A percentile compares a stretch with the other conserved stretches of the same genome.
Conservation (phyloP, 1,284 basidiomycete genomes). For the Inonotus hispidus region DNA sequence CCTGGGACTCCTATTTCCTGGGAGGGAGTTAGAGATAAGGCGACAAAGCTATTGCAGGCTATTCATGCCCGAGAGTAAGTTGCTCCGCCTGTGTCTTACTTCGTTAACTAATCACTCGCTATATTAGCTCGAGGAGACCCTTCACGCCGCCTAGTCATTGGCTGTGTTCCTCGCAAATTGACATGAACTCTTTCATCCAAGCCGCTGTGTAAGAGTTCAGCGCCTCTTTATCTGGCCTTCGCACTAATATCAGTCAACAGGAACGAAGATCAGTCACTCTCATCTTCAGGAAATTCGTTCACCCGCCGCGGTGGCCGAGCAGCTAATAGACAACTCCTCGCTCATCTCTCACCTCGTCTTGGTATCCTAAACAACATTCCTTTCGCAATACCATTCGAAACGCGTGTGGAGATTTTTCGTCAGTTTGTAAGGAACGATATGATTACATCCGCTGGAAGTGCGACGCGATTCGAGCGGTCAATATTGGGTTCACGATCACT, state of each 20-base stretch:
- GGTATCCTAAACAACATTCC: conserved; percentile 95
- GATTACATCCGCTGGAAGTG: conserved; percentile 20
- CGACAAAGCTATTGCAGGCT: conserved; percentile 72
- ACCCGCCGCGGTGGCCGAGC: conserved; percentile 28
- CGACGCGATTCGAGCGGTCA: not conserved
- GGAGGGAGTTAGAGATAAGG: conserved; percentile 61
- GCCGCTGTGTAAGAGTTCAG: conserved; percentile 68
- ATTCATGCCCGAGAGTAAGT: conserved; percentile 85
- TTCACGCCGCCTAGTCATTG: conserved; percentile 84
- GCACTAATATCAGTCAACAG: conserved; percentile 27
- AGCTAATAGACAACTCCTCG: conserved; percentile 64
- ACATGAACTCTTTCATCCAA: conserved; percentile 84
- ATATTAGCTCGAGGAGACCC: conserved; percentile 64
- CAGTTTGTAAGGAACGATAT: conserved; percentile 71
- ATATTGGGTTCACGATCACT: conserved; percentile 31
- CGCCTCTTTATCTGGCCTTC: not conserved
- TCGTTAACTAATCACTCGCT: not conserved
- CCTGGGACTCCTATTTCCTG: conserved; percentile 45
- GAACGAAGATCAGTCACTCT: conserved; percentile 54
- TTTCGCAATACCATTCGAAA: conserved; percentile 92
- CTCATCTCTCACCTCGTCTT: conserved; percentile 77
- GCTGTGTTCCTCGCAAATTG: conserved; percentile 75
- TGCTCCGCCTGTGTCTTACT: not conserved
- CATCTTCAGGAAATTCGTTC: conserved; percentile 23
- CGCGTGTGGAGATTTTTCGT: conserved; percentile 86